Conservation (phyloP, 2,329 filamentous ascomycete genomes). For the Pezicula carpinea region DNA sequence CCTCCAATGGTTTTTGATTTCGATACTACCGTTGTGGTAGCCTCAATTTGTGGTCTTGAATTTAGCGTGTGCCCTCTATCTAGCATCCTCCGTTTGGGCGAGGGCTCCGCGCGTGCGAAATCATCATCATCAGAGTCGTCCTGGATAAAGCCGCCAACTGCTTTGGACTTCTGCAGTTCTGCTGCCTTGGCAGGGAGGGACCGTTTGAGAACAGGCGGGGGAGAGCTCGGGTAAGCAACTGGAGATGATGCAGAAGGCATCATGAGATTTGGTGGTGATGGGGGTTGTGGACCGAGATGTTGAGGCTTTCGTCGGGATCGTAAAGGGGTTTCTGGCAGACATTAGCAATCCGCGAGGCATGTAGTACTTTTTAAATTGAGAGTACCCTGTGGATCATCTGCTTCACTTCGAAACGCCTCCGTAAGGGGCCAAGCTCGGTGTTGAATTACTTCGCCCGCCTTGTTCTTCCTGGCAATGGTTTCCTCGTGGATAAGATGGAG, state of each 20-base stretch:
- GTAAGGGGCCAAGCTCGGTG: conserved; percentile 42
- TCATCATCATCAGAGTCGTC: conserved; percentile 37
- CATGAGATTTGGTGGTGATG: conserved; percentile 32
- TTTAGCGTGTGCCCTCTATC: conserved; percentile 13
- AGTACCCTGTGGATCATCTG: conserved; percentile 30
- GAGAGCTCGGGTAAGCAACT: conserved; percentile 32
- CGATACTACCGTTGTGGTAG: too few relatives aligned
- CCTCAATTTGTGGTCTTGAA: conserved; percentile 10
- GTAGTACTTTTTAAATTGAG: background rate
- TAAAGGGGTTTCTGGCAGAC: conserved; percentile 18
- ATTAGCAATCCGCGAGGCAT: conserved; percentile 6
- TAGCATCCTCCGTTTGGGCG: conserved; percentile 40
- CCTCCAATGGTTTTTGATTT: background rate
- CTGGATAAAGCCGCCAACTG: conserved; percentile 38
- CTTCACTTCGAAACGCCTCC: conserved; percentile 46
- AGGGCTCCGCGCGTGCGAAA: conserved; percentile 27
- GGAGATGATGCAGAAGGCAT: conserved; percentile 61
- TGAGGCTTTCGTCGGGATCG: conserved; percentile 9
- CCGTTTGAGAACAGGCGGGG: conserved; percentile 32
- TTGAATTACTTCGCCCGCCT: conserved; percentile 42
- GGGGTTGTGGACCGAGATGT: conserved; percentile 16
- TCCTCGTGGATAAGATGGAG: conserved; percentile 37
- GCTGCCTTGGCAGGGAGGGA: conserved; percentile 29
- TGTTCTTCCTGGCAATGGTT: conserved; percentile 35
- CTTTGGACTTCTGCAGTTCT: conserved; percentile 29